Conservation (phyloP, 83 land plant species). For the Thuja plicata region DNA sequence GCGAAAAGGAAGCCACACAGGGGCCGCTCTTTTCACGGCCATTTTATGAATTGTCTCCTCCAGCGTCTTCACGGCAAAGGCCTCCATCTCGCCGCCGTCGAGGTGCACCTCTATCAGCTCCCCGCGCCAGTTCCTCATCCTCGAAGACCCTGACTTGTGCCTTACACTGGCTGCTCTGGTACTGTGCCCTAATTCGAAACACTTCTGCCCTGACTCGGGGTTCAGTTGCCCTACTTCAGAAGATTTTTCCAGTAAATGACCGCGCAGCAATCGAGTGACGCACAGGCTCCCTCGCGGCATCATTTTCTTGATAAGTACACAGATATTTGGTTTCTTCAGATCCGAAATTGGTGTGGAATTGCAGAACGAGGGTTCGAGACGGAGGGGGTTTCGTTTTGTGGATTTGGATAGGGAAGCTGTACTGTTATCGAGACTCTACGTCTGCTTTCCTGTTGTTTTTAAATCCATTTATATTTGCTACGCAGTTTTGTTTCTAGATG, state of each 20-base stretch:
- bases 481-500: not conserved
- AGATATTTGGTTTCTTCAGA: not conserved
- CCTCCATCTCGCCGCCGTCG: not conserved
- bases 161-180: not conserved
- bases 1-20: constrained; percentile 6
- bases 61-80: not conserved
- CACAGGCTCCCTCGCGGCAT: not conserved
- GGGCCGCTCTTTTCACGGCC: not conserved
- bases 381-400: not conserved
- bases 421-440: not conserved
- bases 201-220: not conserved
- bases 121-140: constrained; percentile 2
- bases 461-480: not conserved
- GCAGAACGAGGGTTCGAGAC: not conserved
- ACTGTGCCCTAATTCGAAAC: not conserved
- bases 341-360: not conserved
- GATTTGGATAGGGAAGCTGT: not conserved
- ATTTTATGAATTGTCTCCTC: constrained; percentile 3
- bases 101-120: not conserved
- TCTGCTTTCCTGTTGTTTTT: too few relatives aligned
- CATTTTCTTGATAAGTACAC: not conserved
- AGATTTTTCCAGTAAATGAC: not conserved
- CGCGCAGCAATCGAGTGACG: not conserved
- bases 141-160: not conserved
- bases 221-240: not conserved